Evolutionary conservation across 352 stramenopile genomes (phyloP), one percentile per base, ranked within the genome.

Genomic region (Globisporangium nunn): DNA sequence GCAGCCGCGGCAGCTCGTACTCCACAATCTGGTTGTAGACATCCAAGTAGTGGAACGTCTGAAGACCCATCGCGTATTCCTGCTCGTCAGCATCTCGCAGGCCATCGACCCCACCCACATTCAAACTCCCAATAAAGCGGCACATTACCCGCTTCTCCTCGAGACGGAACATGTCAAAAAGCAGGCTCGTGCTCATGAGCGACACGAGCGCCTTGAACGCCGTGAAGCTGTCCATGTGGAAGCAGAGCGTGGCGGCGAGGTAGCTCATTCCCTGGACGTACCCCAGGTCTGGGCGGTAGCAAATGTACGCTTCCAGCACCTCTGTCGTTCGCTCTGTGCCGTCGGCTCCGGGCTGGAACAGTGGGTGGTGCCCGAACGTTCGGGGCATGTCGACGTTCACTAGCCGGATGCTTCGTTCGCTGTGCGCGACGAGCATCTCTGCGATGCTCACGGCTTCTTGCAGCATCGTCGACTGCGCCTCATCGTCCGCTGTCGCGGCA

Each of bases 261-360:
- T 94, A 94, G 63, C 82, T 93, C 85, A 94, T 94, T 35, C 85
- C 85, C 61, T 94, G 85, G 11, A 94, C 82, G 56, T 94, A 94
- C 8, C 85, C 85, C 17, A 94, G 61, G 48, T 94, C 85, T 1
- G 85, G 85, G 1, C 85, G 80, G 51, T 94, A 94, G 68, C 85
- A 94, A 33, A 85, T 90, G 62, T 94, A 94, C 6, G 85, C 82
- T 53, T 93, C 82, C 14, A 94, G 70, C 30, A 94, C 85, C 52
- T 92, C 77, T 12, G 80, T 86, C 29, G 84, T 91, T 10, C 78
- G 78, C 49, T 76, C 74, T 3, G 78, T 87, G 8, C 84, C 84
- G 30, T 88, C 80, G 0, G 78, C 84, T 17, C 84, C 84, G 47
- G 72, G 56, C 48, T 92, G 77, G 59, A 94, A 94, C 28, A 91